A percentile compares a stretch with the other conserved stretches of the same genome.
Conservation (phyloP, 2,329 filamentous ascomycete genomes). For the Ophiocordyceps robertsii region DNA sequence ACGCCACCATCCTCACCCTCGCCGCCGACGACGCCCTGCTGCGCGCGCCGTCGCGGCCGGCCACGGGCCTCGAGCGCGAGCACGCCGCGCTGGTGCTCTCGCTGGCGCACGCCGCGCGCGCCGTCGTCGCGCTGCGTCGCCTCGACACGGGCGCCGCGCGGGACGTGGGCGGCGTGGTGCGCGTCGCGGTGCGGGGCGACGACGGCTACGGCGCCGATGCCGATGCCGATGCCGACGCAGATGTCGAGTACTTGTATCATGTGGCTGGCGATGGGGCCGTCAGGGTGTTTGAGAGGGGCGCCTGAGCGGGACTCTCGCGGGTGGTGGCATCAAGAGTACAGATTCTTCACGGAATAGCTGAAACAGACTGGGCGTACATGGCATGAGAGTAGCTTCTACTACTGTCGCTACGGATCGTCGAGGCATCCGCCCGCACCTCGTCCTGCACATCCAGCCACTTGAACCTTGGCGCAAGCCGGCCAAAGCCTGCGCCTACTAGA, state of each 20-base stretch:
- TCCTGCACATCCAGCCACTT: too few species aligned
- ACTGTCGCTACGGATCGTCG: too few species aligned
- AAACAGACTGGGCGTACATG: too few species aligned
- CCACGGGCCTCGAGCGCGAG: constrained; percentile 54
- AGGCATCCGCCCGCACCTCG: too few species aligned
- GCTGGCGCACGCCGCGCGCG: constrained; percentile 61
- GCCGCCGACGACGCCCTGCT: constrained; percentile 65
- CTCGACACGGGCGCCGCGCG: constrained; percentile 80
- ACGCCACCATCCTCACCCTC: constrained; percentile 53
- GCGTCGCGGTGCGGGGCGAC: constrained; percentile 42
- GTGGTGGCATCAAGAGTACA: background rate
- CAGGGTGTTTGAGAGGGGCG: constrained; percentile 71
- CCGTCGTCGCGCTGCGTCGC: constrained; percentile 57
- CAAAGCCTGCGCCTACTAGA: too few species aligned
- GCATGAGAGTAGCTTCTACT: too few species aligned
- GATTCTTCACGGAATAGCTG: too few species aligned
- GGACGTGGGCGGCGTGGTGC: constrained; percentile 80
- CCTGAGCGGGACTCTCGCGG: constrained; percentile 10
- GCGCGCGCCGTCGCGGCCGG: constrained; percentile 25
- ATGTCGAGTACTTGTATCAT: constrained; percentile 70
- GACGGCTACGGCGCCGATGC: constrained; percentile 21
- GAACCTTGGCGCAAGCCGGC: too few species aligned
- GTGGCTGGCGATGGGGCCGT: constrained; percentile 68
- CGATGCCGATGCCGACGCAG: constrained; percentile 6
- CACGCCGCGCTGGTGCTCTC: constrained; percentile 59